Conservation (phyloP, 805 yeast species). For the Candida vaughaniae region DNA sequence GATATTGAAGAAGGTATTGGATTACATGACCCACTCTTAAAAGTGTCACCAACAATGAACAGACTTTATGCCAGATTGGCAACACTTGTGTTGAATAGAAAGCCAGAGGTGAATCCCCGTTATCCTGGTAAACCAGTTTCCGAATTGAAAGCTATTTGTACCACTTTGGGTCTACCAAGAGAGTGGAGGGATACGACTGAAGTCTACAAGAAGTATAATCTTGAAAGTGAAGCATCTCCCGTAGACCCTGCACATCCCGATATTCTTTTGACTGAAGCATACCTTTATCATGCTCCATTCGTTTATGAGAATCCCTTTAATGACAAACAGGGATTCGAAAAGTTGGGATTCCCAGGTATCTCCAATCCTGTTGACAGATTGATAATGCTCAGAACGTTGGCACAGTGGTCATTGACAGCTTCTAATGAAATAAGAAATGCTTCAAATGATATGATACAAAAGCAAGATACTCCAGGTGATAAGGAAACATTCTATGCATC, state of each 20-base stretch:
- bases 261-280: slow-evolving; percentile 10
- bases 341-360: slow-evolving; percentile 31
- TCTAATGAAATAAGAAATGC: slow-evolving; percentile 29
- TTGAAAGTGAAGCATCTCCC: slow-evolving; percentile 5
- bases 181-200: slow-evolving; percentile 34
- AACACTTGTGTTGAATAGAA: slow-evolving; percentile 37
- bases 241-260: slow-evolving; percentile 11
- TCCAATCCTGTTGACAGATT: slow-evolving; percentile 31
- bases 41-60: slow-evolving; percentile 32
- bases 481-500: slow-evolving; percentile 37
- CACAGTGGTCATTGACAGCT: slow-evolving; percentile 34
- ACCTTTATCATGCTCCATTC: slow-evolving; percentile 6
- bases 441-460: slow-evolving; percentile 21
- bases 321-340: slow-evolving; percentile 27
- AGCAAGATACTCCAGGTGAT: slow-evolving; percentile 39
- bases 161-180: slow-evolving; percentile 32
- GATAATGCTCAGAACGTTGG: slow-evolving; percentile 34
- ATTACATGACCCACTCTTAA: slow-evolving; percentile 12
- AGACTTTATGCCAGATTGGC: slow-evolving; percentile 29
- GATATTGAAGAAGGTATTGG: slow-evolving; percentile 38
- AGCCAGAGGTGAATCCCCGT: slow-evolving; percentile 26
- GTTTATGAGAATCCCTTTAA: slow-evolving; percentile 18
- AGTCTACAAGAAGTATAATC: slow-evolving; percentile 7
- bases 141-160: slow-evolving; percentile 30
- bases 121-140: slow-evolving; percentile 26